A percentile compares a stretch with the other conserved stretches of the same genome.
These are phyloP conservation scores for Phytophthora sansomeana DNA, from an alignment of 352 stramenopile species.

Conservation along the genomic window DNA sequence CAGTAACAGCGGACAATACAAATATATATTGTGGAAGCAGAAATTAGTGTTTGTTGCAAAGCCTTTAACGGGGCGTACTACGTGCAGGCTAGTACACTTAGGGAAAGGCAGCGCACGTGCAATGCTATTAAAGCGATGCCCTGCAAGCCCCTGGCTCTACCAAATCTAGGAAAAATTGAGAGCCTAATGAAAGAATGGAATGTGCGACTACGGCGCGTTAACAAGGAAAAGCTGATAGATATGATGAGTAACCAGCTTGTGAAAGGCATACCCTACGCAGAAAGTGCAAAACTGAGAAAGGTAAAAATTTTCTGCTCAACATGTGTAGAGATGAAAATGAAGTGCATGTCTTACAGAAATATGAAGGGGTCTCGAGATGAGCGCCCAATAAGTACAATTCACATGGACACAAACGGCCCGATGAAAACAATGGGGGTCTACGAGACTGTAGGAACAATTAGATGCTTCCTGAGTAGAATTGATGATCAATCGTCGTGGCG, in stretches of 20 bases:
- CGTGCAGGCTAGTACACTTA: background rate
- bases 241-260: no score
- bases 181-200: no score
- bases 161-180: no score
- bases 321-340: slow-evolving; percentile 11
- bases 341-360: slow-evolving; percentile 5
- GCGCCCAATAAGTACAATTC: background rate
- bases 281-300: no score
- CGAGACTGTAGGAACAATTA: background rate
- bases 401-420: background rate
- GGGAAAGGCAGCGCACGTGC: background rate
- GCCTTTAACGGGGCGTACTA: slow-evolving; percentile 9
- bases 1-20: background rate
- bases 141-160: background rate
- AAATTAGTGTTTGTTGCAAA: slow-evolving; percentile 13
- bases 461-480: background rate
- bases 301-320: background rate
- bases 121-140: slow-evolving; percentile 8
- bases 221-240: no score
- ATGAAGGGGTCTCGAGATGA: background rate
- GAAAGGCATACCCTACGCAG: no score
- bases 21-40: slow-evolving; percentile 11
- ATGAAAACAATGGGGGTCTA: background rate
- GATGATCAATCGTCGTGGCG: background rate
- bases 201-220: no score